Percentiles rank a stretch among this genome's conserved stretches.
phyloP scores from a whole-genome alignment of 306 rosid species.

The Benincasa hispida region DNA sequence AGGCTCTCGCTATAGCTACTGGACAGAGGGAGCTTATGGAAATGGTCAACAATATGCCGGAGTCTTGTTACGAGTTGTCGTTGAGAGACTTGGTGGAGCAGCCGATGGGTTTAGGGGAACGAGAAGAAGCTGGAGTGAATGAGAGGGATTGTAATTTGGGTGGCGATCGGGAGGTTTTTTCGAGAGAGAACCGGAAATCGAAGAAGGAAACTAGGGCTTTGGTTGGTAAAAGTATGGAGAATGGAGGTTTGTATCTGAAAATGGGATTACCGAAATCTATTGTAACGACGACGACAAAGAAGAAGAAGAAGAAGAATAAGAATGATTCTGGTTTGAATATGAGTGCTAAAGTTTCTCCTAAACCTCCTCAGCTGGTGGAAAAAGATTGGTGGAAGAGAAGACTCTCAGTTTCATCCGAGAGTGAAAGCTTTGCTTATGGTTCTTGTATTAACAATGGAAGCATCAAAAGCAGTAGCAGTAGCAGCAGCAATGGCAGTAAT shows the following conservation, averaged over 20 bases:
- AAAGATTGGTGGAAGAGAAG: conserved; percentile 85
- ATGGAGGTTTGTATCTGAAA: conserved; percentile 62
- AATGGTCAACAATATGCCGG: conserved; percentile 76
- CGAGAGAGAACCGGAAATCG: conserved; percentile 2
- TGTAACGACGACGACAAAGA: conserved; percentile 17
- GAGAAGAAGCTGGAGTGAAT: neutral
- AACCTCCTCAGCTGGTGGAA: conserved; percentile 39
- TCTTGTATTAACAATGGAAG: conserved; percentile 21
- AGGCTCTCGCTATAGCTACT: conserved; percentile 51
- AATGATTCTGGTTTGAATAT: conserved; percentile 16
- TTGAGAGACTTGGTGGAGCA: conserved; percentile 72
- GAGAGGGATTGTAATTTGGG: conserved; percentile 4
- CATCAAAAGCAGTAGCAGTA: conserved; percentile 43
- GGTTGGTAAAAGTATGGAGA: conserved; percentile 18
- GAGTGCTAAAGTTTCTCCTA: conserved; percentile 47
- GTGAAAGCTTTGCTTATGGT: conserved; percentile 28
- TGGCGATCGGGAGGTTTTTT: conserved; percentile 3
- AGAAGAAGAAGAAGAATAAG: conserved; percentile 11
- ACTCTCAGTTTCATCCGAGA: conserved; percentile 18
- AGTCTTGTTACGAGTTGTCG: conserved; percentile 70
- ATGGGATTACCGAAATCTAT: conserved; percentile 51
- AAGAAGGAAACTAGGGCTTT: conserved; percentile 13
- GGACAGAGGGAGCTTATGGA: conserved; percentile 92
- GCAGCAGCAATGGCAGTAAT: conserved; percentile 29
- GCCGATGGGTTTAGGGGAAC: conserved; percentile 10